Evolutionary conservation across 2,329 filamentous ascomycete genomes (phyloP), one percentile per base, ranked within the genome.

Genomic region (Diplocarpon mali): DNA sequence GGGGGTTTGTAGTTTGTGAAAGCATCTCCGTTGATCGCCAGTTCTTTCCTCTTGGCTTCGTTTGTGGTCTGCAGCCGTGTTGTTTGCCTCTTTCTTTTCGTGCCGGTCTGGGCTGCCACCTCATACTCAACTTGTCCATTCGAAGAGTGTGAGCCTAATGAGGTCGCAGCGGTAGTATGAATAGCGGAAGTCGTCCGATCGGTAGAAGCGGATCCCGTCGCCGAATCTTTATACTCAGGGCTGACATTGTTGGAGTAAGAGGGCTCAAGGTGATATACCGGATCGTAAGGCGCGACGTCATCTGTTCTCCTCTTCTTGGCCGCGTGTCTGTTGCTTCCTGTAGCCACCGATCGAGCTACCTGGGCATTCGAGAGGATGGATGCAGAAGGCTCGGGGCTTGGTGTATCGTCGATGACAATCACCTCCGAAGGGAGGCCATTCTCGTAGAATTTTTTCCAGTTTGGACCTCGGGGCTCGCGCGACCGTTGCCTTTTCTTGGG

Each of bases 131-230:
- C 76, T 63, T 73, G 67, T 8, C 76, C 72, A 48, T 76, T 77
- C 0, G 77, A 79, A 13, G 61, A 62, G 35, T 77, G 66, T 5
- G 85, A 89, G 12, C 80, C 83, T 5, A 89, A 67, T 12, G 90
- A 96, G 0, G 92, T 95, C 5, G 88, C 81, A 35, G 90, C 90
- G 0, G 89, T 95, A 3, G 87, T 92, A 59, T 90, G 80, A 46
- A 89, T 70, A 35, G 77, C 75, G 13, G 86, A 92, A 28, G 83
- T 83, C 12, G 85, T 93, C 51, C 86, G 78, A 64, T 90, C 87
- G 53, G 83, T 92, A 4, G 87, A 93, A 11, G 85, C 87, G 36
- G 84, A 83, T 40, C 75, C 78, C 10, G 30, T 32, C 43, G 76
- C 80, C 12, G 78, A 77, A 37, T 75, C 72, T 51, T 80, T 75